These are phyloP conservation scores for Rosa chinensis DNA, from an alignment of 306 rosid species.

Conservation along the genomic window DNA sequence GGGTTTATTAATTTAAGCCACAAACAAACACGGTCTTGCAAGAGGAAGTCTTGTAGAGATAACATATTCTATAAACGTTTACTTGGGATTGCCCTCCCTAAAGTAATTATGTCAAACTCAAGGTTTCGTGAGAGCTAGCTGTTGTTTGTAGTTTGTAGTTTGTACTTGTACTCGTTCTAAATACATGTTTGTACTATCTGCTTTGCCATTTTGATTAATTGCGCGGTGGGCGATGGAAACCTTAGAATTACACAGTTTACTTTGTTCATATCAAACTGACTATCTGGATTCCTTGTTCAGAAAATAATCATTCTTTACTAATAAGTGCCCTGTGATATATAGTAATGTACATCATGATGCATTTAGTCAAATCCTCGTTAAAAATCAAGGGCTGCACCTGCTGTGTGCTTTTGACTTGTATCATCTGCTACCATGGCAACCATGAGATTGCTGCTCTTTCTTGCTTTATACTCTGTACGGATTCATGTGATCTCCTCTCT, in stretches of 20 bases:
- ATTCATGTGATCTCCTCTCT: constrained; percentile 36
- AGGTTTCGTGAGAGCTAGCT: neutral
- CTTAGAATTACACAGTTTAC: neutral
- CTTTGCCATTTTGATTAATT: neutral
- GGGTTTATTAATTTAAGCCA: too few species aligned
- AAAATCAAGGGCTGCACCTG: neutral
- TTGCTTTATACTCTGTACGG: constrained; percentile 43
- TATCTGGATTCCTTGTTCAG: neutral
- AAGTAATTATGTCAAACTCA: neutral
- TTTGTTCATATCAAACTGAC: neutral
- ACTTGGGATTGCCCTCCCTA: neutral
- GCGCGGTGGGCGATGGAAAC: neutral
- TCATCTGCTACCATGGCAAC: constrained; percentile 24
- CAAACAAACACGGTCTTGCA: too few species aligned
- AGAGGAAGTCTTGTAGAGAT: too few species aligned
- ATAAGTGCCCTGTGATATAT: neutral
- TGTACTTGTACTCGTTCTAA: neutral
- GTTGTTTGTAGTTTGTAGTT: neutral
- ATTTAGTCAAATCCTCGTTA: neutral
- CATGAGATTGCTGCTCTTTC: constrained; percentile 34
- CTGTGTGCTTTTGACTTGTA: constrained; percentile 5
- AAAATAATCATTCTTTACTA: neutral
- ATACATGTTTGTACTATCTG: neutral
- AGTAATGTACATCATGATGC: neutral
- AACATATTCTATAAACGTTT: too few species aligned